phyloP scores from a whole-genome alignment of 2,329 filamentous ascomycete genomes.

The Didymella exigua region DNA sequence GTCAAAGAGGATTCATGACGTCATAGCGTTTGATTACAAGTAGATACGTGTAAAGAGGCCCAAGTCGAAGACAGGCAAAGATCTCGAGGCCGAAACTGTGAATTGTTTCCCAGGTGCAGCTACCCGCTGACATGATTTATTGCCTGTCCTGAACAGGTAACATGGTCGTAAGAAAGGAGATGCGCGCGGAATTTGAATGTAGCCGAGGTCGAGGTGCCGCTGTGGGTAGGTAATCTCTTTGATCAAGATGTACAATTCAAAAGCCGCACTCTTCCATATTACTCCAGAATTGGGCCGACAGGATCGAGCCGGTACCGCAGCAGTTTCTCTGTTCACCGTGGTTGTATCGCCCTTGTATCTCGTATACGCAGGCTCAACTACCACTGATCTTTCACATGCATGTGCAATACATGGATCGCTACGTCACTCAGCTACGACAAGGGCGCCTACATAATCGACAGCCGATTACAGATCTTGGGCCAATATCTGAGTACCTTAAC shows the following conservation, averaged over 20 bases:
- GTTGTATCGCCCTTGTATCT: background rate
- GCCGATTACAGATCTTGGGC: background rate
- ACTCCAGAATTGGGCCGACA: background rate
- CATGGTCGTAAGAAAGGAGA: background rate
- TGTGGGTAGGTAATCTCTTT: background rate
- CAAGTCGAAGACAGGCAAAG: background rate
- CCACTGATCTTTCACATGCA: background rate
- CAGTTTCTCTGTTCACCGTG: background rate
- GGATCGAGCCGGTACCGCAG: background rate
- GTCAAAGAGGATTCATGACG: background rate
- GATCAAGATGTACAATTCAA: background rate
- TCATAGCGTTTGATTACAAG: background rate
- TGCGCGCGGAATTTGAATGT: slow-evolving; percentile 3
- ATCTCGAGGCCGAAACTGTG: background rate
- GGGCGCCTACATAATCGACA: background rate
- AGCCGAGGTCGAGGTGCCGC: background rate
- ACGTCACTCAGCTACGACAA: background rate
- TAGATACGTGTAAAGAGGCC: background rate
- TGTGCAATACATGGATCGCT: background rate
- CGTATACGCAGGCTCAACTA: background rate
- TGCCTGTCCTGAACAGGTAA: background rate
- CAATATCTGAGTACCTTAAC: background rate
- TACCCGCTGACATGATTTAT: background rate
- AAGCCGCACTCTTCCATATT: background rate
- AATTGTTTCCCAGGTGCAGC: background rate